Base-by-base conservation (phyloP, 148 eudicot genomes). In the Amaranthus cruentus region DNA sequence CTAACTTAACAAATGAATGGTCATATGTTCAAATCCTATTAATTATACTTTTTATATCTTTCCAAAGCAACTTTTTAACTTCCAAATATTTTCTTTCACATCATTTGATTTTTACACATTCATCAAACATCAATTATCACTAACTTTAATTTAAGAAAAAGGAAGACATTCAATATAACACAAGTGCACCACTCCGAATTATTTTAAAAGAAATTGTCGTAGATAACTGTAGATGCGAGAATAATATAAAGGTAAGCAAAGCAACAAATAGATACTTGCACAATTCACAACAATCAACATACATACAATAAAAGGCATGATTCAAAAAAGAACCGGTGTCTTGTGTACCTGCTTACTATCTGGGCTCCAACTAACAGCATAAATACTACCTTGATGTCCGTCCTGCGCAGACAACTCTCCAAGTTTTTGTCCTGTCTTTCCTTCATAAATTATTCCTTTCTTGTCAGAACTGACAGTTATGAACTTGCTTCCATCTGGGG, bases 311-410 rank as follows among this genome's bases (percentile, higher is more conserved):
- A 44, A 62, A 56, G 58, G 38, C 9, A 66, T 54, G 11, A 59
- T 21, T 47, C 50, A 38, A 61, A 56, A 6, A 2, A 52, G 4
- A 63, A 8, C n/a, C 54, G 48, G 14, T 66, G 11, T 2, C 11
- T 44, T 74, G 5, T 43, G 15, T 79, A 86, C 98, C 91, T 91
- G 84, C 84, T 88, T 90, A 72, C 97, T 79, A 76, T 95, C 96
- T 60, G 93, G 88, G 75, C 97, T 90, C 98, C 98, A 95, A 82
- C 97, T 90, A 60, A 90, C 90, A 47, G 98, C 96, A 81, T 91
- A 95, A 78, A 95, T 88, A 81, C 97, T 95, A 53, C 98, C 98
- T 72, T 83, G 89, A 80, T 95, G 98, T 66, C 89, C 91, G 75
- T 86, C 91, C 70, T 95, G 96, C 47, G 89, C 70, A 51, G 93